A percentile compares a stretch with the other conserved stretches of the same genome.
Conservation (phyloP, 2,329 filamentous ascomycete genomes). For the Fusarium protoensiforme region DNA sequence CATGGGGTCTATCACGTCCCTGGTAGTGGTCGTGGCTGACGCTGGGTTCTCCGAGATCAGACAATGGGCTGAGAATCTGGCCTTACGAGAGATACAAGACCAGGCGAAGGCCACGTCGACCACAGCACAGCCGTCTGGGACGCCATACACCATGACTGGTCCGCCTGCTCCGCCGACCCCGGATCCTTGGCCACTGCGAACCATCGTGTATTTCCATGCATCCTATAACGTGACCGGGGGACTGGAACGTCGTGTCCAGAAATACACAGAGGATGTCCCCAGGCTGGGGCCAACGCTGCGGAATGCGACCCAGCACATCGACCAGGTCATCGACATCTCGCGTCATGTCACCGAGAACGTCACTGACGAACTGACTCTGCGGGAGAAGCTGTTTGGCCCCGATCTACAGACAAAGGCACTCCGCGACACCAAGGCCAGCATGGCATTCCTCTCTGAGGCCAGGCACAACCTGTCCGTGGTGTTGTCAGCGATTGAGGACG, state of each 20-base stretch:
- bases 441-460: background rate
- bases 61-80: too few relatives aligned
- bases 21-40: too few relatives aligned
- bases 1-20: too few relatives aligned
- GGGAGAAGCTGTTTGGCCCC: background rate
- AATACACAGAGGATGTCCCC: background rate
- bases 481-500: background rate
- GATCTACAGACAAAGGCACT: background rate
- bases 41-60: too few relatives aligned
- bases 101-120: too few relatives aligned
- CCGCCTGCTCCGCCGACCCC: too few relatives aligned
- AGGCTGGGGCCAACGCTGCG: background rate
- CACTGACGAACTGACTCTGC: background rate
- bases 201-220: background rate
- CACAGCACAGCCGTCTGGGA: too few relatives aligned
- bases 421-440: background rate
- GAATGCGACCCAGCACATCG: background rate
- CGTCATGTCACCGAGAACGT: background rate
- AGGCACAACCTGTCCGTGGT: background rate
- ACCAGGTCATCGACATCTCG: background rate
- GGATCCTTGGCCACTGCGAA: too few relatives aligned
- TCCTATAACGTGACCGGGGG: background rate
- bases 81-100: too few relatives aligned
- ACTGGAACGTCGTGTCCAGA: too few relatives aligned
- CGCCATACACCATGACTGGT: too few relatives aligned